Evolutionary conservation across 2,329 filamentous ascomycete genomes (phyloP).

Genomic region (Fusarium phyllophilum): DNA sequence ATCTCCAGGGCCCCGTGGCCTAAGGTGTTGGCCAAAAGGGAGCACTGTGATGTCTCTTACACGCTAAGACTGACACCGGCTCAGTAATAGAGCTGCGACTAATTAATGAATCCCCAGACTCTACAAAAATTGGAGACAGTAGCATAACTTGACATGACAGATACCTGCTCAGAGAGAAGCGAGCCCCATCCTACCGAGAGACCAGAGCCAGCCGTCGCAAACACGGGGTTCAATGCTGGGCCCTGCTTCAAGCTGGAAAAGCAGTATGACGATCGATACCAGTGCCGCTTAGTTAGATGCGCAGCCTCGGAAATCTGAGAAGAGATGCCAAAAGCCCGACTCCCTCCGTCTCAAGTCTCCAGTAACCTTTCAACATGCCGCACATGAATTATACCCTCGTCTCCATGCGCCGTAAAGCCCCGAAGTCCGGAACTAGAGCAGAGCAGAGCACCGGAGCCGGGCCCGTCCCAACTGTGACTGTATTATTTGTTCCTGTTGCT

Average conservation of each 20-base stretch:
- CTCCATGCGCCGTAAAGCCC: slow-evolving; percentile 30
- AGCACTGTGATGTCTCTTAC: slow-evolving; percentile 6
- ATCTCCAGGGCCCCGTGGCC: slow-evolving; percentile 39
- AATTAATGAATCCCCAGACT: slow-evolving; percentile 39
- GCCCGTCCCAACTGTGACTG: background rate
- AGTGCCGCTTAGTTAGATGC: slow-evolving; percentile 21
- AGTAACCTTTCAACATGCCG: slow-evolving; percentile 14
- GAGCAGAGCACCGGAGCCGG: slow-evolving; percentile 6
- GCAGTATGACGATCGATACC: slow-evolving; percentile 36
- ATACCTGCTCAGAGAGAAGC: background rate
- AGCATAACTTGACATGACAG: slow-evolving; percentile 25
- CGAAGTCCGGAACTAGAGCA: slow-evolving; percentile 23
- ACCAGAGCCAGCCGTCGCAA: slow-evolving; percentile 40
- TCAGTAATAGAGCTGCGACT: slow-evolving; percentile 19
- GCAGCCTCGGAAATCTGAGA: slow-evolving; percentile 14
- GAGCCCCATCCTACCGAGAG: slow-evolving; percentile 11
- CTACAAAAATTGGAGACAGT: slow-evolving; percentile 19
- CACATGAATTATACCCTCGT: slow-evolving; percentile 21
- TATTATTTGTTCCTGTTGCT: background rate
- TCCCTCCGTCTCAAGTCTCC: slow-evolving; percentile 22
- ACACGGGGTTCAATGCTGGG: slow-evolving; percentile 34
- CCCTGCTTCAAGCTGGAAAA: slow-evolving; percentile 25
- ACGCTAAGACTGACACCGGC: slow-evolving; percentile 31
- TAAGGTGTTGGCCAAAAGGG: slow-evolving; percentile 29
- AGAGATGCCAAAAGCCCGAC: background rate